Percentiles rank a stretch among this genome's conserved stretches.
phyloP scores from a whole-genome alignment of 192 early-diverging fungal genomes.

The Linnemannia zychae region DNA sequence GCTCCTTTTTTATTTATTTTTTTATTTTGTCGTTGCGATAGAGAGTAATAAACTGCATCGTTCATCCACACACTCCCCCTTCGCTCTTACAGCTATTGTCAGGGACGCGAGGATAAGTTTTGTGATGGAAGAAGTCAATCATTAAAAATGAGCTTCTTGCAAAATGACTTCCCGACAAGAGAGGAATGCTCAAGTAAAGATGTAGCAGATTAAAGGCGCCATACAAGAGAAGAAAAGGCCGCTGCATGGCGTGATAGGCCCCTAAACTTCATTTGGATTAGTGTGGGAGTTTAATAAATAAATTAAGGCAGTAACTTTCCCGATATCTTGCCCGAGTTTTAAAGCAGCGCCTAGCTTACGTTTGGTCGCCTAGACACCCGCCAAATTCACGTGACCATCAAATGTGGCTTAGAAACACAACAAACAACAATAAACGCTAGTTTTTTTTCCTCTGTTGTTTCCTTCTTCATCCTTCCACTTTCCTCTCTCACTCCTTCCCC shows the following conservation, averaged over 20 bases:
- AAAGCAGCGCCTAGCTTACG: no score
- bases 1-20: not conserved
- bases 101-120: not conserved
- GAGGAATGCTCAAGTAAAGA: not conserved
- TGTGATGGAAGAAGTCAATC: not conserved
- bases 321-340: no score
- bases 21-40: conserved; percentile 6
- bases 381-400: no score
- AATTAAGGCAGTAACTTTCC: no score
- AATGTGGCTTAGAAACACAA: not conserved
- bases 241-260: not conserved
- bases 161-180: not conserved
- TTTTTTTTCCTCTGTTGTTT: not conserved
- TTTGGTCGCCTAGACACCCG: no score
- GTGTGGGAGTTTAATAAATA: not conserved
- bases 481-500: not conserved
- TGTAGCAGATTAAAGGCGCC: no score
- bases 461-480: not conserved
- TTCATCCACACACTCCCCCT: not conserved
- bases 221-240: no score
- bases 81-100: not conserved
- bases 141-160: no score
- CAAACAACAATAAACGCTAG: not conserved
- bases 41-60: conserved; percentile 3
- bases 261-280: not conserved